Evolutionary conservation across 78 protist genomes (phyloP), one percentile per base, ranked within the genome.

Genomic region (Dictyostelium intermedium): DNA sequence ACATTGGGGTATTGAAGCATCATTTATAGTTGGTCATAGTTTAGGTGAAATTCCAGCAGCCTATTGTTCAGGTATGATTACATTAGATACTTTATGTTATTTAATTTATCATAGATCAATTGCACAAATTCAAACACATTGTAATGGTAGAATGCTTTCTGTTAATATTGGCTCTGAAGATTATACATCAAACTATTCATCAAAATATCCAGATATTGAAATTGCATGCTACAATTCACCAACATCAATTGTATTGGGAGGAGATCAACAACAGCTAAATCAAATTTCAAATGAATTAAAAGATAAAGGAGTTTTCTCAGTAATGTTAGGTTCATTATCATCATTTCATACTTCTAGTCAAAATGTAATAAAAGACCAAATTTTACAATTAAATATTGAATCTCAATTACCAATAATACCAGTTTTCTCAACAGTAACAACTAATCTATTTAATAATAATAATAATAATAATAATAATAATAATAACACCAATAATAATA

Each of bases 81-180:
- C 16, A 20, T 73, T 45, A 2, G 39, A 35, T 23, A 81, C 43
- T 23, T 5, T 27, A 41, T 79, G 66, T 20, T 6, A 56, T 56
- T 20, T 56, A 20, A 20, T 56, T 56, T 56, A 76, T 79, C 76
- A 45, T 34, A 30, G 91, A 50, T 41, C 72, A n/a, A 50, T 23
- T 1, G 60, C 37, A n/a, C 91, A 85, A 39, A 20, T 7, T 3
- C 23, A 61, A 34, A 56, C 83, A 0, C 23, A 25, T 34, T 53
- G 84, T 16, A 85, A 32, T n/a, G 95, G 95, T 20, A 91, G 27
- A 63, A 91, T 91, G 95, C 32, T 91, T 61, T 43, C 82, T 9
- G 79, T 91, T 30, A 50, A 73, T 37, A 25, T 91, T 1, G 34
- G 91, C 23, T 2, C 27, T 0, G 72, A 47, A 16, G 20, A 66